A percentile compares a stretch with the other conserved stretches of the same genome.
phyloP scores from a whole-genome alignment of 2,329 filamentous ascomycete genomes.

The Colletotrichum filicis region DNA sequence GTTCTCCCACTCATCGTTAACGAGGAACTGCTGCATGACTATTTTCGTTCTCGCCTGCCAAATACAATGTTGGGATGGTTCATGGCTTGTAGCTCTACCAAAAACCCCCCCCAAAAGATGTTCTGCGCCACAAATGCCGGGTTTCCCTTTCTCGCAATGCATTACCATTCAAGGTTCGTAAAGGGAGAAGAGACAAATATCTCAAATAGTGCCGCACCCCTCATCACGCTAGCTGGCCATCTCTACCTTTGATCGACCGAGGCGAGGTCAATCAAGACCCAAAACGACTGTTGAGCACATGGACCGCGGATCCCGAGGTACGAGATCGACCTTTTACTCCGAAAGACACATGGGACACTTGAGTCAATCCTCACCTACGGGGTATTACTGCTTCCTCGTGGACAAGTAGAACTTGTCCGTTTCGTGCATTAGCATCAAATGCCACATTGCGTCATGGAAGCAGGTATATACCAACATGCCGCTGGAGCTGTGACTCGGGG shows the following conservation, averaged over 20 bases:
- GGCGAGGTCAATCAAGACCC: not conserved
- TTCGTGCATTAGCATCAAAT: no score
- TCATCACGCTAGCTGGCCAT: not conserved
- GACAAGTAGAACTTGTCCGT: no score
- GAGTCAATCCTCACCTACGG: not conserved
- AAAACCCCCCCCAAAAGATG: not conserved
- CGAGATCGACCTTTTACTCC: slow-evolving; percentile 1
- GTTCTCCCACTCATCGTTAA: not conserved
- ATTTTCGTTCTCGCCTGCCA: slow-evolving; percentile 7
- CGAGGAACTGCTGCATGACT: slow-evolving; percentile 17
- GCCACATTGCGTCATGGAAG: no score
- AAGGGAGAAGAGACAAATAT: not conserved
- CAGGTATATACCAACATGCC: no score
- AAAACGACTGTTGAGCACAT: not conserved
- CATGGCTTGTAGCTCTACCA: slow-evolving; percentile 1
- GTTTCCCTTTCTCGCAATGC: not conserved
- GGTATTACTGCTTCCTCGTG: not conserved
- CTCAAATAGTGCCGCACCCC: slow-evolving; percentile 5
- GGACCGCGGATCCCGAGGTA: not conserved
- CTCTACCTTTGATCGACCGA: slow-evolving; percentile 15
- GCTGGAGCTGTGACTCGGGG: no score
- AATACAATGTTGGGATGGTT: slow-evolving; percentile 13
- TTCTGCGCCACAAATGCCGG: not conserved
- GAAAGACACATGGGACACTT: not conserved
- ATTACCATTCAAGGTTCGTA: not conserved